Evolutionary conservation across 257 asterid genomes (phyloP).

Genomic region (Scutellaria barbata): DNA sequence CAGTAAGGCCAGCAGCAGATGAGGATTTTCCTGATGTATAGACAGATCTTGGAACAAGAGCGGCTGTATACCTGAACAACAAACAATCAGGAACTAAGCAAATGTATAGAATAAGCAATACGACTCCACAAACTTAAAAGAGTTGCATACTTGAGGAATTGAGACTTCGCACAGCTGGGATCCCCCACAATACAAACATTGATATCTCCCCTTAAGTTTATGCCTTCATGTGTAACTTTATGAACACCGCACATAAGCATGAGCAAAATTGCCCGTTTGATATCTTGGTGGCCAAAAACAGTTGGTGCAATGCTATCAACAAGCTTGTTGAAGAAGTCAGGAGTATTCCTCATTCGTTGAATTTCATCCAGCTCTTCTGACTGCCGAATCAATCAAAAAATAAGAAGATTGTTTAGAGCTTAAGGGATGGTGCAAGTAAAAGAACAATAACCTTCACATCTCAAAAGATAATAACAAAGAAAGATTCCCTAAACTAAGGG

Average conservation of each 20-base stretch:
- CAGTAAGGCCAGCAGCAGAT: slow-evolving; percentile 98
- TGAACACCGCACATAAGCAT: slow-evolving; percentile 99
- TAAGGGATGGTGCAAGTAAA: slow-evolving; percentile 6
- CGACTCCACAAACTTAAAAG: slow-evolving; percentile 9
- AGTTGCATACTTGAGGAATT: slow-evolving; percentile 78
- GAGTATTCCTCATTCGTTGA: slow-evolving; percentile 67
- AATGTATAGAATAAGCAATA: slow-evolving; percentile 20
- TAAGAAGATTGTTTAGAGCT: slow-evolving; percentile 1
- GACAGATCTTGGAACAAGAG: slow-evolving; percentile 93
- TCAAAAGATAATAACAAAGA: not conserved
- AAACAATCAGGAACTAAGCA: slow-evolving; percentile 18
- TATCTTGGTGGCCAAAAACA: slow-evolving; percentile 91
- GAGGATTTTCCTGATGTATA: slow-evolving; percentile 98
- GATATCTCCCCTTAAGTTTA: slow-evolving; percentile 96
- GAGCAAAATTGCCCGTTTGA: slow-evolving; percentile 91
- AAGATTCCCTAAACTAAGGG: slow-evolving; percentile 5
- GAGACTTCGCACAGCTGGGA: slow-evolving; percentile 99
- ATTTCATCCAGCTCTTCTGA: slow-evolving; percentile 76
- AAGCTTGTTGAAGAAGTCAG: slow-evolving; percentile 92
- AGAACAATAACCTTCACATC: not conserved
- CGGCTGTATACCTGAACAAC: slow-evolving; percentile 72
- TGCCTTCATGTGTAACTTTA: slow-evolving; percentile 95
- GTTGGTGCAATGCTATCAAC: slow-evolving; percentile 97
- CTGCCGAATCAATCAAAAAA: slow-evolving; percentile 50
- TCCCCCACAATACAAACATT: slow-evolving; percentile 98